phyloP scores from a whole-genome alignment of 768 basidiomycete species.

The Harrya chromipes region DNA sequence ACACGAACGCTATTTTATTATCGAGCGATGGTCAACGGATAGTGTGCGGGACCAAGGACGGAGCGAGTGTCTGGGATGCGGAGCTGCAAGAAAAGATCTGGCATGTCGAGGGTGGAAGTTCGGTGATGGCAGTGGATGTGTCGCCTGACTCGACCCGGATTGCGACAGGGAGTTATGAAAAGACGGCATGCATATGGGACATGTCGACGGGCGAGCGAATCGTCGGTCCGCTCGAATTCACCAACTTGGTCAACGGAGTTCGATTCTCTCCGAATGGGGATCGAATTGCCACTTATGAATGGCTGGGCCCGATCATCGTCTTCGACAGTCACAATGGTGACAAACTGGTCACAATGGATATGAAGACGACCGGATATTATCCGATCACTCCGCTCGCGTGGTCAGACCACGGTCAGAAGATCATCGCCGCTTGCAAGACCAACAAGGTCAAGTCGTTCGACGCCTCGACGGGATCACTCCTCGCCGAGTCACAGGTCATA shows the following conservation, averaged over 20 bases:
- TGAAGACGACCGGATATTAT: background rate
- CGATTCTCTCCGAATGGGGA: conserved; percentile 1
- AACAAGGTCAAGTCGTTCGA: background rate
- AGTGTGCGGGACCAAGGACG: no score
- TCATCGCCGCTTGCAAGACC: background rate
- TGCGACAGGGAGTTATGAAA: background rate
- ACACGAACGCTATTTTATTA: no score
- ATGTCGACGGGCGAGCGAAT: background rate
- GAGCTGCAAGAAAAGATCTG: no score
- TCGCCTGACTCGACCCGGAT: conserved; percentile 1
- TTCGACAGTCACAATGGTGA: conserved; percentile 1
- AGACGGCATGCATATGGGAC: background rate
- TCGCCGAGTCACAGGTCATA: background rate
- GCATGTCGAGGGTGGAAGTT: no score
- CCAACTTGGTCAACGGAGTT: background rate
- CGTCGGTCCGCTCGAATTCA: conserved; percentile 1
- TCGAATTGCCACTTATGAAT: background rate
- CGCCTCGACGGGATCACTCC: background rate
- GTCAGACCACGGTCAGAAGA: background rate
- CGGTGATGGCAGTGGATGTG: no score
- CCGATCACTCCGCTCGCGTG: conserved; percentile 1
- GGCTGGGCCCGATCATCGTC: background rate
- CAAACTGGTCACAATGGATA: background rate
- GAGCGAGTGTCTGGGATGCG: no score
- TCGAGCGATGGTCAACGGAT: no score